phyloP scores from a whole-genome alignment of 1,139 yeast genomes.

The Hemisphaericaspora lyxosophila region DNA sequence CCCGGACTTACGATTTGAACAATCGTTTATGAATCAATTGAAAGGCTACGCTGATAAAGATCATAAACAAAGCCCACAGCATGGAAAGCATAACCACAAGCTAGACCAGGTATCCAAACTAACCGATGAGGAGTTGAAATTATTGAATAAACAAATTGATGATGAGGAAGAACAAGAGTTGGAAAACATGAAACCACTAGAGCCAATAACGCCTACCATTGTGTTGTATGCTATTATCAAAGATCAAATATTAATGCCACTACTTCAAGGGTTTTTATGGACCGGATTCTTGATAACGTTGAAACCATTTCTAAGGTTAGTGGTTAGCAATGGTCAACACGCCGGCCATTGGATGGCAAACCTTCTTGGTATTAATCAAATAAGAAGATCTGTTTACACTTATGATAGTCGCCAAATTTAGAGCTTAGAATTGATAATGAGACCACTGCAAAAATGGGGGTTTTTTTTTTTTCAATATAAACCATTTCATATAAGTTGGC shows the following conservation, averaged over 20 bases:
- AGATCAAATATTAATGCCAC: slow-evolving; percentile 71
- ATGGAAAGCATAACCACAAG: slow-evolving; percentile 1
- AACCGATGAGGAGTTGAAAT: slow-evolving; percentile 25
- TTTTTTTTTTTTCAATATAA: too few species aligned
- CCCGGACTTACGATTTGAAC: slow-evolving; percentile 70
- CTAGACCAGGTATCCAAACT: slow-evolving; percentile 13
- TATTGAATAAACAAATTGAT: slow-evolving; percentile 25
- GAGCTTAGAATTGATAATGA: neutral
- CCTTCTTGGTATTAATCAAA: slow-evolving; percentile 24
- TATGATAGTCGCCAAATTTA: too few species aligned
- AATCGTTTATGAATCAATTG: slow-evolving; percentile 54
- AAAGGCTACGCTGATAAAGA: slow-evolving; percentile 35
- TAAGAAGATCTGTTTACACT: slow-evolving; percentile 3
- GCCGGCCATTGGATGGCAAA: slow-evolving; percentile 29
- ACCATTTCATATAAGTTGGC: too few species aligned
- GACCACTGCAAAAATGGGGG: too few species aligned
- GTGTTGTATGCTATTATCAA: slow-evolving; percentile 57
- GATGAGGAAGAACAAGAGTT: slow-evolving; percentile 22
- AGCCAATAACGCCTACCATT: slow-evolving; percentile 44
- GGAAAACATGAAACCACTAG: slow-evolving; percentile 25
- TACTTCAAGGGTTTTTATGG: slow-evolving; percentile 48
- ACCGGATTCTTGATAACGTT: slow-evolving; percentile 33
- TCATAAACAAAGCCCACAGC: slow-evolving; percentile 9
- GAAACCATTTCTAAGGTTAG: slow-evolving; percentile 28
- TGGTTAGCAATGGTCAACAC: slow-evolving; percentile 32